phyloP scores from a whole-genome alignment of 1,139 yeast species.

The Kodamaea alishanica region DNA sequence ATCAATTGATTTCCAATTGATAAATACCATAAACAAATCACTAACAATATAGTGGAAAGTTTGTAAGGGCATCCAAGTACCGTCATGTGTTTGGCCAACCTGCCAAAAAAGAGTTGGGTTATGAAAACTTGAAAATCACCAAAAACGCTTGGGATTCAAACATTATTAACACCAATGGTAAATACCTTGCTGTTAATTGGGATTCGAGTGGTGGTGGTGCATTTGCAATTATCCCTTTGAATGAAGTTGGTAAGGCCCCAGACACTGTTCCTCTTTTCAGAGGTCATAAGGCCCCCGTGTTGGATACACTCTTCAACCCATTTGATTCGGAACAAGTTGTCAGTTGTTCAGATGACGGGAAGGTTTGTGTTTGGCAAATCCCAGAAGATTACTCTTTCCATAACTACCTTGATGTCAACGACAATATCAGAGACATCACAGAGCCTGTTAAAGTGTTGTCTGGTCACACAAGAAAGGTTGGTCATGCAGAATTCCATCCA shows the following conservation, averaged over 20 bases:
- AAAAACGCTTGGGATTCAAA: slow-evolving; percentile 97
- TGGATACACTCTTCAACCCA: slow-evolving; percentile 93
- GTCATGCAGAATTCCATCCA: slow-evolving; percentile 90
- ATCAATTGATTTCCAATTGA: too few relatives aligned
- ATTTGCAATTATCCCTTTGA: slow-evolving; percentile 83
- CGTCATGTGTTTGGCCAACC: slow-evolving; percentile 96
- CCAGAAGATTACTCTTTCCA: slow-evolving; percentile 77
- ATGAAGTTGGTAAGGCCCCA: slow-evolving; percentile 90
- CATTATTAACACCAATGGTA: slow-evolving; percentile 73
- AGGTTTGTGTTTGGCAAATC: slow-evolving; percentile 80
- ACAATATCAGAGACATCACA: slow-evolving; percentile 61
- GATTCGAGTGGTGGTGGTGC: slow-evolving; percentile 97
- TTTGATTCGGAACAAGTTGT: slow-evolving; percentile 74
- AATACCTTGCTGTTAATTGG: slow-evolving; percentile 85
- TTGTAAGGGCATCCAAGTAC: slow-evolving; percentile 93
- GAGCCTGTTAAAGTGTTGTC: slow-evolving; percentile 63
- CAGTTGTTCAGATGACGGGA: slow-evolving; percentile 90
- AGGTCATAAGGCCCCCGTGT: slow-evolving; percentile 92
- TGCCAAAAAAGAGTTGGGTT: slow-evolving; percentile 80
- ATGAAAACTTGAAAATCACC: slow-evolving; percentile 81
- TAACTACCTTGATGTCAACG: slow-evolving; percentile 55
- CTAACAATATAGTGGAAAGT: slow-evolving; percentile 63
- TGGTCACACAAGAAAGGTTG: slow-evolving; percentile 93
- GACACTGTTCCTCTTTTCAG: slow-evolving; percentile 90
- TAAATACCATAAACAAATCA: background rate